Evolutionary conservation across 768 basidiomycete genomes (phyloP).

Genomic region (Tulasnella sp.): DNA sequence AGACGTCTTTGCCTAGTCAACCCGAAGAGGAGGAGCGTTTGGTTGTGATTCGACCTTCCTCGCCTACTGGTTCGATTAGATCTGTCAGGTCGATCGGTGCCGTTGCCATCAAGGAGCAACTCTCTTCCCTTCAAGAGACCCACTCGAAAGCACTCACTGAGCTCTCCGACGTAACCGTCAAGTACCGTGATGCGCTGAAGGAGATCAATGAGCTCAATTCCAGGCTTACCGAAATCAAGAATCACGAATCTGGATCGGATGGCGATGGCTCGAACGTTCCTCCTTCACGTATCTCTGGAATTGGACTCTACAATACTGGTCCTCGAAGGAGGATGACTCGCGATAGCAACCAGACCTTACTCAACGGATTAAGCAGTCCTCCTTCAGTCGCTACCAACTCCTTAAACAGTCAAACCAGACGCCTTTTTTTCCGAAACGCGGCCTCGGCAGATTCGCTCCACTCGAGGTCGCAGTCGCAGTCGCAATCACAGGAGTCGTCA

Average conservation of each 20-base stretch:
- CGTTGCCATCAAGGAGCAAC: conserved; percentile 31
- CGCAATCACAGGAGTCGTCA: conserved; percentile 74
- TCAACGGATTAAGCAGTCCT: neutral
- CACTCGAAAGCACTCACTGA: conserved; percentile 71
- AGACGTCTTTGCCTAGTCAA: neutral
- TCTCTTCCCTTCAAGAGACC: conserved; percentile 64
- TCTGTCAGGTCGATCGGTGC: conserved; percentile 3
- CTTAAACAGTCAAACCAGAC: conserved; percentile 26
- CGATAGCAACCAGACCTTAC: neutral
- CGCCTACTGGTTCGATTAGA: neutral
- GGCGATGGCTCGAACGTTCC: conserved; percentile 3
- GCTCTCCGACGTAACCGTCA: conserved; percentile 59
- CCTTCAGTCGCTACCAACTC: conserved; percentile 8
- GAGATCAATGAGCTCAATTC: conserved; percentile 87
- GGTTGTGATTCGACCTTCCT: neutral
- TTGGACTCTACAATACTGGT: conserved; percentile 1
- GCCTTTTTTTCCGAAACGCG: conserved; percentile 80
- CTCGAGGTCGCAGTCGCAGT: conserved; percentile 83
- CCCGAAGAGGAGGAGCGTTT: neutral
- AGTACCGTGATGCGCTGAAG: conserved; percentile 78
- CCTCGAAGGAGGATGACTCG: neutral
- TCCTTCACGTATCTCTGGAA: neutral
- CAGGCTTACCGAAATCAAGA: conserved; percentile 80
- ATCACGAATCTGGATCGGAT: conserved; percentile 24
- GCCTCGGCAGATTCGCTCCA: conserved; percentile 79